Conservation (phyloP, 192 early-diverging fungal genomes). For the Coemansia sp. region DNA sequence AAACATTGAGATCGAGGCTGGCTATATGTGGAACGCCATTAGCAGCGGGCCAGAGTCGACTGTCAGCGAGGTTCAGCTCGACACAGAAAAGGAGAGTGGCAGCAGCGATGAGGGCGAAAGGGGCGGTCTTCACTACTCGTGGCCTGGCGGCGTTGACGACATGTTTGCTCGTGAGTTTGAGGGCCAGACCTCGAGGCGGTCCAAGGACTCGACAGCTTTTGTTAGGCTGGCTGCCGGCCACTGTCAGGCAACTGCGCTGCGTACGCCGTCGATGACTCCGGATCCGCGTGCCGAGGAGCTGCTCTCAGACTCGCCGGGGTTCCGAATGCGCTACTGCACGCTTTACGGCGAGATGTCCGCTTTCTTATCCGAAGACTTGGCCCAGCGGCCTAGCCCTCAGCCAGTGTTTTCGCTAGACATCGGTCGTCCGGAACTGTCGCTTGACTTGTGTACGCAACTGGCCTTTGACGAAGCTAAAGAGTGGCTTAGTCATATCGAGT, state of each 20-base stretch:
- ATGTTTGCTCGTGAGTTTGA: slow-evolving; percentile 29
- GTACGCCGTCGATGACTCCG: slow-evolving; percentile 50
- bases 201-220: slow-evolving; percentile 55
- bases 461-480: slow-evolving; percentile 41
- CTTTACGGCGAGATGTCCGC: slow-evolving; percentile 57
- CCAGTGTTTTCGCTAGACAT: slow-evolving; percentile 43
- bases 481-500: slow-evolving; percentile 27
- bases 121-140: slow-evolving; percentile 12
- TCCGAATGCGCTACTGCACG: slow-evolving; percentile 38
- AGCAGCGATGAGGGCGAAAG: neutral
- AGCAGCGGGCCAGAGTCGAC: slow-evolving; percentile 31
- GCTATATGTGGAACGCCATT: slow-evolving; percentile 53
- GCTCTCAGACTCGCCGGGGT: slow-evolving; percentile 27
- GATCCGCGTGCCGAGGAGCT: slow-evolving; percentile 52
- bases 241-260: slow-evolving; percentile 42
- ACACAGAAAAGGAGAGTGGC: neutral
- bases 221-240: slow-evolving; percentile 29
- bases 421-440: slow-evolving; percentile 38
- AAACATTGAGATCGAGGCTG: slow-evolving; percentile 37
- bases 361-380: slow-evolving; percentile 53
- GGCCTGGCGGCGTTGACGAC: slow-evolving; percentile 20
- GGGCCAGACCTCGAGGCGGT: slow-evolving; percentile 19
- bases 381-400: slow-evolving; percentile 44
- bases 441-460: slow-evolving; percentile 46
- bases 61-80: slow-evolving; percentile 9